Evolutionary conservation across 352 stramenopile species (phyloP).

Genomic region (Pythium sukuiense): DNA sequence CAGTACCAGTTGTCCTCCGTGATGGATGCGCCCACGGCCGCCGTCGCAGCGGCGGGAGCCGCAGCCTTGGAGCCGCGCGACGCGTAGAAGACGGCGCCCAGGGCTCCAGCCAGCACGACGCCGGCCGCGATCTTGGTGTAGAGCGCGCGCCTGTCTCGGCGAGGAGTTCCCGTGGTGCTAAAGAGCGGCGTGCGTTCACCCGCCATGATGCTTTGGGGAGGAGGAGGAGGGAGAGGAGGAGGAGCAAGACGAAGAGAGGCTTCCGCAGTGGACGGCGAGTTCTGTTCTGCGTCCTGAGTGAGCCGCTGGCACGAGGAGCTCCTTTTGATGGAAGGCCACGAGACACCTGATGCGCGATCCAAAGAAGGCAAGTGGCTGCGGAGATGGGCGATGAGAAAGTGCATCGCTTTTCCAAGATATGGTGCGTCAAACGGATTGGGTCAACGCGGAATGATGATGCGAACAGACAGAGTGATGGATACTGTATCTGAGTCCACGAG

Average conservation of each 20-base stretch:
- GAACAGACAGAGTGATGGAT: neutral
- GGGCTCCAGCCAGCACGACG: constrained; percentile 10
- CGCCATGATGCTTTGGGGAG: constrained; percentile 14
- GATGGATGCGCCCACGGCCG: constrained; percentile 11
- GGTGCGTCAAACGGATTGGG: neutral
- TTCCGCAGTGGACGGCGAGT: neutral
- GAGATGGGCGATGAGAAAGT: neutral
- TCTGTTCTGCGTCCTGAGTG: neutral
- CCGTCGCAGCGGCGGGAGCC: neutral
- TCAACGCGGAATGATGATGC: neutral
- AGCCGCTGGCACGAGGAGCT: neutral
- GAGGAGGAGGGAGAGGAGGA: neutral
- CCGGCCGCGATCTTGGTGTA: constrained; percentile 25
- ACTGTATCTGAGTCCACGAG: no score
- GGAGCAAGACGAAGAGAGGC: neutral
- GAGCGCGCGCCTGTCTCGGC: constrained; percentile 16
- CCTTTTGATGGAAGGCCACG: constrained; percentile 4
- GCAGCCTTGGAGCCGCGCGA: neutral
- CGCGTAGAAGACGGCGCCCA: constrained; percentile 16
- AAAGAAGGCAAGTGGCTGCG: constrained; percentile 11
- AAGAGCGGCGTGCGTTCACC: constrained; percentile 27
- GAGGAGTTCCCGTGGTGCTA: constrained; percentile 14
- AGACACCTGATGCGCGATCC: constrained; percentile 20
- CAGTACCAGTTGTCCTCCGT: constrained; percentile 34
- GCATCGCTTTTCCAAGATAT: neutral